phyloP scores from a whole-genome alignment of 257 asterid genomes.

The Solanum infundibuliforme region DNA sequence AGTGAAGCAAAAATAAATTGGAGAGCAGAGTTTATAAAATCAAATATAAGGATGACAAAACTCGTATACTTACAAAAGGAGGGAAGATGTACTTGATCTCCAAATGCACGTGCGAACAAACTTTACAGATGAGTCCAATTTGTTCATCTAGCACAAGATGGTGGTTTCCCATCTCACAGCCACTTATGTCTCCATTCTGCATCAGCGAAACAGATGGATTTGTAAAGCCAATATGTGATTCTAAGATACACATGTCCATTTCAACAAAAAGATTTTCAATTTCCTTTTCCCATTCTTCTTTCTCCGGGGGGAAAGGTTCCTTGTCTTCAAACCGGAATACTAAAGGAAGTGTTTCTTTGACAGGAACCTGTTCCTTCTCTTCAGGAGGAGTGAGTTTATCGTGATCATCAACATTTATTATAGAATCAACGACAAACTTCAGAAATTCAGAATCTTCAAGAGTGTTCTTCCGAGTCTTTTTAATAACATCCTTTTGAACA shows the following conservation, averaged over 20 bases:
- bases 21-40: neutral
- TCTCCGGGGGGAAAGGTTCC: constrained; percentile 16
- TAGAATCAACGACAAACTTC: constrained; percentile 17
- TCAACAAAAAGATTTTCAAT: constrained; percentile 35
- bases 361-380: neutral
- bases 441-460: constrained; percentile 7
- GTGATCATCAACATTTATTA: constrained; percentile 13
- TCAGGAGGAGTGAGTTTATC: constrained; percentile 3
- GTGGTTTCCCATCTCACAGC: constrained; percentile 45
- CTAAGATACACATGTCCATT: constrained; percentile 30
- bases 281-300: constrained; percentile 38
- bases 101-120: constrained; percentile 26
- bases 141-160: constrained; percentile 42
- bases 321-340: constrained; percentile 51
- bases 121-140: constrained; percentile 49
- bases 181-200: neutral
- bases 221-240: constrained; percentile 10
- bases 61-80: constrained; percentile 35
- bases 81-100: constrained; percentile 63
- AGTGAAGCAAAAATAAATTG: neutral
- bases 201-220: neutral
- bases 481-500: neutral
- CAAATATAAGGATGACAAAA: neutral
- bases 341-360: constrained; percentile 21
- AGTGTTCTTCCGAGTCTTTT: neutral